Conservation (phyloP, 257 asterid species). For the Datura wrightii region DNA sequence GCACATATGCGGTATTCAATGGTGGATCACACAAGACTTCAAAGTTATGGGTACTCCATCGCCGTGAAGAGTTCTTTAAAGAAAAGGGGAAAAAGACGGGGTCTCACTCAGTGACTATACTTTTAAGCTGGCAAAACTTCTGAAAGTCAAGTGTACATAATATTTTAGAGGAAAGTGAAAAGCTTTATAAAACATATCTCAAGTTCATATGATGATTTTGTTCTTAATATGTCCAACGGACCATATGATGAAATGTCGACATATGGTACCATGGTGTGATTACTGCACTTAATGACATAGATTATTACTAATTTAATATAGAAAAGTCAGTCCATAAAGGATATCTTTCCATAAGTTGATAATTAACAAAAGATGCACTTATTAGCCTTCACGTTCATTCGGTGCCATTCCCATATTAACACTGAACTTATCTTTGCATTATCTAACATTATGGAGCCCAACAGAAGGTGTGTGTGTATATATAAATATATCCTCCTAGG, state of each 20-base stretch:
- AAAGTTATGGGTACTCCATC: too few relatives aligned
- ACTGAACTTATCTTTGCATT: neutral
- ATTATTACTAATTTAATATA: neutral
- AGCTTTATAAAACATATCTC: too few relatives aligned
- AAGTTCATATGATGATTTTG: too few relatives aligned
- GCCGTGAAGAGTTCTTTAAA: too few relatives aligned
- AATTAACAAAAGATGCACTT: conserved; percentile 3
- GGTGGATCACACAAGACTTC: too few relatives aligned
- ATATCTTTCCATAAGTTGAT: neutral
- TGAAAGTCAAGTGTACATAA: too few relatives aligned
- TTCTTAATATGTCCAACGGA: neutral
- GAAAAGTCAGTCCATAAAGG: neutral
- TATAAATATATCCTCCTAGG: neutral
- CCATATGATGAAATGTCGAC: neutral
- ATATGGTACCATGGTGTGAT: neutral
- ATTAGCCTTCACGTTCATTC: neutral
- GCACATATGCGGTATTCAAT: too few relatives aligned
- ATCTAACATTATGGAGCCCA: neutral
- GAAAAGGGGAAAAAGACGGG: too few relatives aligned
- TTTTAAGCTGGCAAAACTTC: too few relatives aligned
- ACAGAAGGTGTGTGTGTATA: neutral
- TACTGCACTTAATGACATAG: neutral
- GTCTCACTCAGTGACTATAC: too few relatives aligned
- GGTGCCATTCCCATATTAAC: neutral
- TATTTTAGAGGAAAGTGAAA: too few relatives aligned